phyloP scores from a whole-genome alignment of 495 filamentous ascomycete genomes.

The Lasiosphaeriaceae sp. region DNA sequence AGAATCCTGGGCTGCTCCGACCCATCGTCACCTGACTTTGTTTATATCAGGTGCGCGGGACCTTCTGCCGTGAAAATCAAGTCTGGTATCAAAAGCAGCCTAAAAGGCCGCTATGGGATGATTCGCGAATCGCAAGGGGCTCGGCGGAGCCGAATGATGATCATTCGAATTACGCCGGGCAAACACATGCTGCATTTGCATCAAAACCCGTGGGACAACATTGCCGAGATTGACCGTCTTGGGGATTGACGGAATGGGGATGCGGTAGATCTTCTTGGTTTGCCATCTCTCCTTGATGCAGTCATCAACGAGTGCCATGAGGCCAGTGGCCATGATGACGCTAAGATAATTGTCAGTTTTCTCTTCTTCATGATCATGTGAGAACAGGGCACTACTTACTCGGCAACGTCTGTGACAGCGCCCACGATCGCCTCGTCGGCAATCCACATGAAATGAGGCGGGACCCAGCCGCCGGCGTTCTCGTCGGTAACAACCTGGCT shows the following conservation, averaged over 20 bases:
- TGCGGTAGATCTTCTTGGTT: slow-evolving; percentile 55
- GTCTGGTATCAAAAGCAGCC: slow-evolving; percentile 6
- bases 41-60: neutral
- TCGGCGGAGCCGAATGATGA: slow-evolving; percentile 32
- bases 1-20: neutral
- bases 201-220: slow-evolving; percentile 66
- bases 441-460: slow-evolving; percentile 86
- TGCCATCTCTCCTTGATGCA: slow-evolving; percentile 81
- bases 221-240: slow-evolving; percentile 62
- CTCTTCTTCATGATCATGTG: slow-evolving; percentile 12
- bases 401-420: slow-evolving; percentile 73
- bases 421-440: slow-evolving; percentile 65
- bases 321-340: slow-evolving; percentile 83
- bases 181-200: slow-evolving; percentile 79
- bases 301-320: slow-evolving; percentile 89
- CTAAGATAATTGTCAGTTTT: slow-evolving; percentile 41
- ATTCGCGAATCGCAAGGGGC: slow-evolving; percentile 38
- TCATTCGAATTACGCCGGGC: slow-evolving; percentile 51
- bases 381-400: slow-evolving; percentile 62
- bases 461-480: slow-evolving; percentile 82
- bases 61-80: slow-evolving; percentile 1
- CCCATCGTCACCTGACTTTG: neutral
- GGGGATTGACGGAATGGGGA: slow-evolving; percentile 54
- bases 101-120: slow-evolving; percentile 35
- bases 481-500: slow-evolving; percentile 69